A percentile compares a stretch with the other conserved stretches of the same genome.
Evolutionary conservation across 164 flowering plant species (phyloP).

Genomic region (Nymphaea thermarum): DNA sequence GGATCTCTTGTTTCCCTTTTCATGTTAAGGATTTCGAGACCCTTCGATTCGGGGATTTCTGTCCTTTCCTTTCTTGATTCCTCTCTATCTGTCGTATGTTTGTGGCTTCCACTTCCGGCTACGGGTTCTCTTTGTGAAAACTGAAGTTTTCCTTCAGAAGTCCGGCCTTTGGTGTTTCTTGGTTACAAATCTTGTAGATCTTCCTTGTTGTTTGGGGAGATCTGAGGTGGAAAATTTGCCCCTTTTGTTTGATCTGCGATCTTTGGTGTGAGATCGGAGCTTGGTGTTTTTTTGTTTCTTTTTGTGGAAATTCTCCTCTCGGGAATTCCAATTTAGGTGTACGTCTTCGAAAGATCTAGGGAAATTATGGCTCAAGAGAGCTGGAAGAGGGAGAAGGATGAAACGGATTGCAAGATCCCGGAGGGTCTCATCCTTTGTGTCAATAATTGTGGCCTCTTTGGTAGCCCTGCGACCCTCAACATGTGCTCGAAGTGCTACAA

Average conservation of each 20-base stretch:
- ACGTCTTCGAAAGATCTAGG: neutral
- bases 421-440: slow-evolving; percentile 18
- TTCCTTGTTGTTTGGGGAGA: neutral
- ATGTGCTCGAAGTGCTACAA: slow-evolving; percentile 25
- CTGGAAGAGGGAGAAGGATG: slow-evolving; percentile 22
- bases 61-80: no score
- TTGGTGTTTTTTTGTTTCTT: neutral
- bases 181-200: no score
- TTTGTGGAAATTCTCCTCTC: neutral
- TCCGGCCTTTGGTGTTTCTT: no score
- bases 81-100: no score
- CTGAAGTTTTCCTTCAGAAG: no score
- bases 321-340: neutral
- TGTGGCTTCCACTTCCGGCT: no score
- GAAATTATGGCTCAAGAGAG: slow-evolving; percentile 23
- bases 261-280: neutral
- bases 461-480: slow-evolving; percentile 19
- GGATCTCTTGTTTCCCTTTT: no score
- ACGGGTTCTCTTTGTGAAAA: no score
- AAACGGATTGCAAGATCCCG: slow-evolving; percentile 20
- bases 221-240: neutral
- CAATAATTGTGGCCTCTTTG: slow-evolving; percentile 27
- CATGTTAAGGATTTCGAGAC: no score
- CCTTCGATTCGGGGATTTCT: no score
- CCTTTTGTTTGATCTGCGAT: neutral